Evolutionary conservation across 495 filamentous ascomycete genomes (phyloP).

Genomic region (Penicillium bialowiezense): DNA sequence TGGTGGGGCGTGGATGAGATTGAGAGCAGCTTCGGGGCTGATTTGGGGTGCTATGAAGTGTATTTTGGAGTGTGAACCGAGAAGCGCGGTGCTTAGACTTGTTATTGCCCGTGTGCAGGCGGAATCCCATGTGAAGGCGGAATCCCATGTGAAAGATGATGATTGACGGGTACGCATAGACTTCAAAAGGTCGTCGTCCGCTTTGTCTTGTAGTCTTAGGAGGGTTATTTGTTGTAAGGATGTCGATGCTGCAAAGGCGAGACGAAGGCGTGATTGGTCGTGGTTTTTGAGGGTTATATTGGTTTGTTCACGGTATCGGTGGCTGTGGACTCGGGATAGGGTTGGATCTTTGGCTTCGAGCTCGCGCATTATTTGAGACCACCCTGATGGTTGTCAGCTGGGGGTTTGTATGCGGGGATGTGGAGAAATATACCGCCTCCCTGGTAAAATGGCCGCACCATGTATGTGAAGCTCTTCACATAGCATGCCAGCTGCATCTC

Average conservation of each 20-base stretch:
- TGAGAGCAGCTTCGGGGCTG: conserved; percentile 55
- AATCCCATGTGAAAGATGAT: conserved; percentile 1
- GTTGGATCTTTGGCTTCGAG: conserved; percentile 17
- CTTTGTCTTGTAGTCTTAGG: conserved; percentile 58
- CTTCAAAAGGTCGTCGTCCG: conserved; percentile 51
- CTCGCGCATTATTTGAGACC: conserved; percentile 24
- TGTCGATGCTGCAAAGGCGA: conserved; percentile 56
- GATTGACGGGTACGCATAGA: conserved; percentile 27
- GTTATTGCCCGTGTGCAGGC: conserved; percentile 62
- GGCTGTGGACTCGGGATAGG: conserved; percentile 27
- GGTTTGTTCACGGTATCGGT: conserved; percentile 33
- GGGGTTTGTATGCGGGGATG: neutral
- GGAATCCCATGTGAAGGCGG: conserved; percentile 56
- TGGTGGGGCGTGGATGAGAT: conserved; percentile 45
- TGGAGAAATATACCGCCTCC: conserved; percentile 42
- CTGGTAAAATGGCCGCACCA: conserved; percentile 68
- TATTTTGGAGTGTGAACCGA: conserved; percentile 52
- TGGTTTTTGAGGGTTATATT: conserved; percentile 23
- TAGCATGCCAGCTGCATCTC: conserved; percentile 55
- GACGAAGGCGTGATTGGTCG: conserved; percentile 44
- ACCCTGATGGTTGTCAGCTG: conserved; percentile 32
- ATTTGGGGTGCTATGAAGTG: conserved; percentile 65
- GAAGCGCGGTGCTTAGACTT: conserved; percentile 55
- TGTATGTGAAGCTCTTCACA: conserved; percentile 68
- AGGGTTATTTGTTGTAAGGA: conserved; percentile 65